Evolutionary conservation across 2,329 filamentous ascomycete species (phyloP), one percentile per base, ranked within the genome.

Genomic region (Cladophialophora immunda): DNA sequence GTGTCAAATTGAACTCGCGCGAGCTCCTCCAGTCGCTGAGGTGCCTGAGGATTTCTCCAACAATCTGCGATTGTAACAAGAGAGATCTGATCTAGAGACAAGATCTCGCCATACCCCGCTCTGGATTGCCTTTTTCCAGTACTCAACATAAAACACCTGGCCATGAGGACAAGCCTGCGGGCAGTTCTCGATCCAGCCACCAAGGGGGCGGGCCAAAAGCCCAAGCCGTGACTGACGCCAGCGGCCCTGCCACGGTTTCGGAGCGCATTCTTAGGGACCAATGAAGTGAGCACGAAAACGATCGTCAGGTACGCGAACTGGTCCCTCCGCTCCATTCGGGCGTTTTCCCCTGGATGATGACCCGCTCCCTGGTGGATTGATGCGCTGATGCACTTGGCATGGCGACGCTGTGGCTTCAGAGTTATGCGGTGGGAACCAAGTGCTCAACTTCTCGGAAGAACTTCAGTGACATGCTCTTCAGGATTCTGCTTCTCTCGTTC

Each of bases 271-370:
- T 52, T 32, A 50, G 47, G 58, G 58, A 57, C 68, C 64, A 69
- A 69, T 68, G 36, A 55, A 58, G 57, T 36, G 36, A 55, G 50
- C 65, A 65, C 61, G 50, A 32, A 57, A 55, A 41, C 53, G 68
- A 69, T 69, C 68, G 68, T 58, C 68, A 69, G 68, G 68, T 69
- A 69, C 68, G 66, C 66, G 66, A 68, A 62, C 38, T 36, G 47
- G 22, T 27, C 54, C 53, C 52, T 45, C 22, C 45, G 52, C 50
- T 52, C 60, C 50, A 62, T 58, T 34, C 27, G 52, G 38, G 36
- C 9, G 25, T 27, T 50, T 34, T 22, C 63, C 63, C 65, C 58
- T 57, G 38, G 47, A 55, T 63, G 32, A 57, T 30, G 58, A 62
- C 58, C 58, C 64, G 50, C 63, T 52, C 25, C 63, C 15, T 53